Conservation (phyloP, 495 filamentous ascomycete genomes). For the Neurospora africana region DNA sequence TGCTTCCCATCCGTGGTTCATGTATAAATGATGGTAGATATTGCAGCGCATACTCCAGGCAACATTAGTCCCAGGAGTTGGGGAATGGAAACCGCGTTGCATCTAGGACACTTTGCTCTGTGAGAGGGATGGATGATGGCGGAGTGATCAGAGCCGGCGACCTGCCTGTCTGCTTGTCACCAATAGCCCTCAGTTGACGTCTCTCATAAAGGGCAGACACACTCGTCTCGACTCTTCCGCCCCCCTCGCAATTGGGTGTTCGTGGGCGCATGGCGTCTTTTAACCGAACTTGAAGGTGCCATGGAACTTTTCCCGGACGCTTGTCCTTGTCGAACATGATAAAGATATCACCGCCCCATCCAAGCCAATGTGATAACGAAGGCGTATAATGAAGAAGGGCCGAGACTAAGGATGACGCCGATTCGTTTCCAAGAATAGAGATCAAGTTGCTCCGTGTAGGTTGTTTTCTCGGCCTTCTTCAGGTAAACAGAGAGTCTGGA, state of each 20-base stretch:
- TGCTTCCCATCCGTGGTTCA: constrained; percentile 3
- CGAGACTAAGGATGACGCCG: background rate
- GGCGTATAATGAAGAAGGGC: background rate
- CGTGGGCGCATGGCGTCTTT: background rate
- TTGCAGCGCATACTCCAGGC: background rate
- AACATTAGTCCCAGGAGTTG: constrained; percentile 3
- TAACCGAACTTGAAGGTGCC: background rate
- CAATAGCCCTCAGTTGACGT: background rate
- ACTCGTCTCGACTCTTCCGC: background rate
- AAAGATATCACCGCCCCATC: background rate
- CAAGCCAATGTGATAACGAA: background rate
- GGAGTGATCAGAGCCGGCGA: background rate
- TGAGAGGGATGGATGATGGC: background rate
- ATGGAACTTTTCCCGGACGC: background rate
- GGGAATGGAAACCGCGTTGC: constrained; percentile 7
- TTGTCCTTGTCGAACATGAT: background rate
- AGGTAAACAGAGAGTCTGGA: constrained; percentile 12
- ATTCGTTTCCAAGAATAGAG: constrained; percentile 14
- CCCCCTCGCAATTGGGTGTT: background rate
- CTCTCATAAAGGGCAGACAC: background rate
- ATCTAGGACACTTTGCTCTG: constrained; percentile 5
- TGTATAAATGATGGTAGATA: constrained; percentile 11
- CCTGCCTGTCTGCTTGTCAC: background rate
- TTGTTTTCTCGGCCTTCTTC: constrained; percentile 1
- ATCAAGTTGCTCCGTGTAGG: constrained; percentile 8